Evolutionary conservation across 2,329 filamentous ascomycete species (phyloP).

Genomic region (Fusarium sp.): DNA sequence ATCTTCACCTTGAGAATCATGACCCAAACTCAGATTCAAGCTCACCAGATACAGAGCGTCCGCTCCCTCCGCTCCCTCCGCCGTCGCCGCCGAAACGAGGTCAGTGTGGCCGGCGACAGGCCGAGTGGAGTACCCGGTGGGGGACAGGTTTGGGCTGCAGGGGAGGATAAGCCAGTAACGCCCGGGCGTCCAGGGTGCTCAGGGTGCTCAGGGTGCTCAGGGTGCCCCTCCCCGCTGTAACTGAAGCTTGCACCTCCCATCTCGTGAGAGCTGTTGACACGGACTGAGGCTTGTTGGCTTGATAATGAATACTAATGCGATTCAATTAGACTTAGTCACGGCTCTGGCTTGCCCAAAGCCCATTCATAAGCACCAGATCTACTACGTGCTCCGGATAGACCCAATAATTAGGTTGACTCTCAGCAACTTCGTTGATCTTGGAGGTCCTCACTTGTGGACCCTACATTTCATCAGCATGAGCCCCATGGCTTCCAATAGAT

Average conservation of each 20-base stretch:
- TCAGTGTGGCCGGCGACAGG: conserved; percentile 37
- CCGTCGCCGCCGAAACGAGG: conserved; percentile 30
- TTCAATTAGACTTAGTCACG: not conserved
- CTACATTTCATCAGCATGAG: conserved; percentile 22
- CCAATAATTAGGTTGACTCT: not conserved
- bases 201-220: conserved; percentile 23
- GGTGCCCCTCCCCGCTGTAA: conserved; percentile 27
- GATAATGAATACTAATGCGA: not conserved
- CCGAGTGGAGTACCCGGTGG: conserved; percentile 40
- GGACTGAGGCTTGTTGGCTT: not conserved
- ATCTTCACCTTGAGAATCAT: conserved; percentile 14
- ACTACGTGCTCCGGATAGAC: conserved; percentile 10
- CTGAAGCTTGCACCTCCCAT: not conserved
- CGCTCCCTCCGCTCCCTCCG: conserved; percentile 23
- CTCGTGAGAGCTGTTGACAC: conserved; percentile 15
- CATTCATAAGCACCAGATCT: conserved; percentile 21
- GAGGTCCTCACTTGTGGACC: conserved; percentile 17
- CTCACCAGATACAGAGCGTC: conserved; percentile 24
- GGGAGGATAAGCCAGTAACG: conserved; percentile 28
- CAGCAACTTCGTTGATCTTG: conserved; percentile 17
- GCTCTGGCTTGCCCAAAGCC: not conserved
- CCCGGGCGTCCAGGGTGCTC: conserved; percentile 20
- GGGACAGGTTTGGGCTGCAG: conserved; percentile 15
- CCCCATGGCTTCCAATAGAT: not conserved
- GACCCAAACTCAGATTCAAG: conserved; percentile 27